Conservation (phyloP, 192 early-diverging fungal genomes). For the Backusella liffmaniae region DNA sequence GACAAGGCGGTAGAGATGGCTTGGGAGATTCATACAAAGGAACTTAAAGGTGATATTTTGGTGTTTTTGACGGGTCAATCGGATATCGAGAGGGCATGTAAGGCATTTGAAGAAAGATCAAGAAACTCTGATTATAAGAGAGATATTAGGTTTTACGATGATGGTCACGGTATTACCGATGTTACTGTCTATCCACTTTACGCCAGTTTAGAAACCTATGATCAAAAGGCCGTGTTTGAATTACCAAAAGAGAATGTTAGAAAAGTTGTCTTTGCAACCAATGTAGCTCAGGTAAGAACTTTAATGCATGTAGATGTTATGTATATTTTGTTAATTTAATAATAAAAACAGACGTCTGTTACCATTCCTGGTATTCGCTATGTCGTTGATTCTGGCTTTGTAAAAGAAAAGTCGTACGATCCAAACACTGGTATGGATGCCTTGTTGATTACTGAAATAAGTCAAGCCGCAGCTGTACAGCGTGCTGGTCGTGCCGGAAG, state of each 20-base stretch:
- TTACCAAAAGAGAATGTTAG: slow-evolving; percentile 64
- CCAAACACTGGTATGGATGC: slow-evolving; percentile 94
- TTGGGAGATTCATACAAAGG: slow-evolving; percentile 72
- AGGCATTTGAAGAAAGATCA: slow-evolving; percentile 49
- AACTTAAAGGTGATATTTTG: slow-evolving; percentile 88
- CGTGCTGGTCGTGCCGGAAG: slow-evolving; percentile 90
- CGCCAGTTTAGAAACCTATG: slow-evolving; percentile 72
- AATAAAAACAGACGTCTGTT: slow-evolving; percentile 68
- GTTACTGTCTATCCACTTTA: slow-evolving; percentile 65
- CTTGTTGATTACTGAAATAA: slow-evolving; percentile 85
- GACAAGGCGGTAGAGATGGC: slow-evolving; percentile 72
- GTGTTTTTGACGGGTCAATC: slow-evolving; percentile 96
- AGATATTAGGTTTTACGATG: slow-evolving; percentile 47
- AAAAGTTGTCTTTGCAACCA: slow-evolving; percentile 96
- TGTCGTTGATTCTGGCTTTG: slow-evolving; percentile 92
- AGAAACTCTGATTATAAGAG: slow-evolving; percentile 43
- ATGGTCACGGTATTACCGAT: slow-evolving; percentile 33
- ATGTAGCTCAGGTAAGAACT: slow-evolving; percentile 77
- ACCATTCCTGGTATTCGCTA: slow-evolving; percentile 93
- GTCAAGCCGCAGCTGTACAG: slow-evolving; percentile 92
- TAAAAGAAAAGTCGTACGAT: slow-evolving; percentile 94
- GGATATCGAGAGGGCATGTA: slow-evolving; percentile 87
- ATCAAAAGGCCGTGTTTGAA: slow-evolving; percentile 91
- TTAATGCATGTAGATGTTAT: not conserved
- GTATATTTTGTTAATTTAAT: not conserved